Evolutionary conservation across 352 stramenopile species (phyloP), one percentile per base, ranked within the genome.

Genomic region (Phytophthora niederhauseri): DNA sequence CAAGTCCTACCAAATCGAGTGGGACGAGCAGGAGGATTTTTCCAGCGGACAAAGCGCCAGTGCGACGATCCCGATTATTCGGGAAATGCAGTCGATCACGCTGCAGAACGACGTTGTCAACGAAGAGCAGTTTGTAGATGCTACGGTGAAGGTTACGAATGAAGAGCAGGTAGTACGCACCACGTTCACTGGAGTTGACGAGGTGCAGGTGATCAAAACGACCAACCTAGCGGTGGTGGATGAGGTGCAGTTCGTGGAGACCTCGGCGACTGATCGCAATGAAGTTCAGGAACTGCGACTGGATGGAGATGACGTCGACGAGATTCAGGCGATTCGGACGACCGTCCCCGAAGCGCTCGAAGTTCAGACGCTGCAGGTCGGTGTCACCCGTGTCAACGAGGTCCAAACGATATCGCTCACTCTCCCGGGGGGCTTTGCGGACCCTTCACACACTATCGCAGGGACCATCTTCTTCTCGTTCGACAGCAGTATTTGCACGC

Each of bases 161-260:
- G 97, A 99, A 72, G 76, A 96, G 7, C 97, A 99, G 70, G 96
- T 96, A 6, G 89, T 99, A 2, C 94, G 94, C 11, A 98, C 85
- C 1, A 78, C 70, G 3, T 95, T 97, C 34, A 84, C 77, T 0
- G 94, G 94, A 4, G 81, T 81, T 11, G 91, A 98, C 68, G 92
- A 98, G 57, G 77, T 97, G 24, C 92, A 98, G 65, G 76, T 94
- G 6, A 88, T 99, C 22, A 84, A 70, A 48, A 93, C 84, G 31
- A 97, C 57, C 0, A 91, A 89, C 28, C 54, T 57, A 6, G 57
- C 72, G 1, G 94, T 96, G 26, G 78, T 96, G 3, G 84, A 97
- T 24, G 97, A 99, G 79, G 73, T 98, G 4, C 92, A 99, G 73
- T 92, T 41, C 12, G 34, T 41, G 34, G 3, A 41, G 12, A 99